Evolutionary conservation across 2,329 filamentous ascomycete genomes (phyloP).

Genomic region (Aureobasidium sp.): DNA sequence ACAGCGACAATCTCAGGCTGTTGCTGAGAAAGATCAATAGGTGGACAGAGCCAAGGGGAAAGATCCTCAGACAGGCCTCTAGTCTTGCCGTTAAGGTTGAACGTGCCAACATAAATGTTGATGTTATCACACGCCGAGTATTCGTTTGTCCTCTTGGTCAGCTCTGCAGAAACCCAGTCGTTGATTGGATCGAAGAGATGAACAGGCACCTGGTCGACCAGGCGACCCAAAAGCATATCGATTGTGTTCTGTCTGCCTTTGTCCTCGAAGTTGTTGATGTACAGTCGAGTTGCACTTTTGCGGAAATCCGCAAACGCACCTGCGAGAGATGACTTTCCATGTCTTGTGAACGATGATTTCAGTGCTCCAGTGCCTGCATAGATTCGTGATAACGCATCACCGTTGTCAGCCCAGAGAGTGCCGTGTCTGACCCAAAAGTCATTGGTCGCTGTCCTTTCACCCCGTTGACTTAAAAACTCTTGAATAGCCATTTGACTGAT

Average conservation of each 20-base stretch:
- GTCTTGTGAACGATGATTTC: constrained; percentile 88
- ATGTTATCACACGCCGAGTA: constrained; percentile 69
- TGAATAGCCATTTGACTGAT: constrained; percentile 91
- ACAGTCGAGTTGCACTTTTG: constrained; percentile 87
- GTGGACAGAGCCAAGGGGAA: constrained; percentile 74
- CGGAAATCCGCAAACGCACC: constrained; percentile 90
- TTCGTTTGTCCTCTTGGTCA: constrained; percentile 56
- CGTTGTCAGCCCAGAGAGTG: constrained; percentile 94
- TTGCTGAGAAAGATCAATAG: constrained; percentile 43
- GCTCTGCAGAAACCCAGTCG: constrained; percentile 73
- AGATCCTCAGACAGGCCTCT: constrained; percentile 71
- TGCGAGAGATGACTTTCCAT: constrained; percentile 91
- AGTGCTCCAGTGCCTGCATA: constrained; percentile 94
- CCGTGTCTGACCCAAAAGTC: constrained; percentile 93
- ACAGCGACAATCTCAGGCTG: constrained; percentile 82
- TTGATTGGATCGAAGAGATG: constrained; percentile 90
- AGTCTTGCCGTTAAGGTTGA: constrained; percentile 88
- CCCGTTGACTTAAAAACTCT: constrained; percentile 66
- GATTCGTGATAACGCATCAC: constrained; percentile 85
- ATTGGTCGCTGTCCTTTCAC: constrained; percentile 52
- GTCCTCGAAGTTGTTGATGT: constrained; percentile 96
- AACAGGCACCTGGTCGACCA: constrained; percentile 76
- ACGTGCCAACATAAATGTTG: constrained; percentile 77
- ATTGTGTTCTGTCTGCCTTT: constrained; percentile 90
- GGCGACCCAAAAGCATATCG: constrained; percentile 80